These are phyloP conservation scores for Beauveria scarabaeidicola DNA, from an alignment of 2,329 filamentous ascomycete genomes.

Conservation along the genomic window DNA sequence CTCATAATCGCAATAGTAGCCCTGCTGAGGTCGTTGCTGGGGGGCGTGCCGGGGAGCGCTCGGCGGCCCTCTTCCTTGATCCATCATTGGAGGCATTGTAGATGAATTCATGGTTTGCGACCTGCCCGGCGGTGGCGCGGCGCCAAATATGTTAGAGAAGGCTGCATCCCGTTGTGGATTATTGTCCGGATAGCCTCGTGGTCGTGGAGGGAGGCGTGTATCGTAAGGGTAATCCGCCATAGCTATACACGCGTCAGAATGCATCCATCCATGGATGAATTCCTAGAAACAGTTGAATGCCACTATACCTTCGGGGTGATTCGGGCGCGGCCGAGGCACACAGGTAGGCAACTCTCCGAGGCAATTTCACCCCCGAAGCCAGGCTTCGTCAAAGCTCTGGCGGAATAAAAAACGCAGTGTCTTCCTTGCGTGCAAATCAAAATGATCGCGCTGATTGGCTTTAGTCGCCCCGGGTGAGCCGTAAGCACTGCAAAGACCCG, in stretches of 20 bases:
- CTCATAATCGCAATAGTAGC: slow-evolving; percentile 28
- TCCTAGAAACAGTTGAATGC: background rate
- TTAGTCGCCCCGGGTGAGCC: background rate
- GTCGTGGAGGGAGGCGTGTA: slow-evolving; percentile 36
- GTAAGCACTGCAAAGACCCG: background rate
- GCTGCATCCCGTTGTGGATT: slow-evolving; percentile 80
- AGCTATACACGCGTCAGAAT: slow-evolving; percentile 15
- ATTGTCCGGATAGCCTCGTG: slow-evolving; percentile 42
- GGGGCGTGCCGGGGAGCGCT: slow-evolving; percentile 54
- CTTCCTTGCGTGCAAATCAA: background rate
- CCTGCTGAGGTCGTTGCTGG: slow-evolving; percentile 39
- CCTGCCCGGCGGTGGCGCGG: slow-evolving; percentile 73
- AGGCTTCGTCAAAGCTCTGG: background rate
- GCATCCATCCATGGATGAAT: background rate
- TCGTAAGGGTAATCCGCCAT: slow-evolving; percentile 54
- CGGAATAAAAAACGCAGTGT: no score
- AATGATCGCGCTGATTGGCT: background rate
- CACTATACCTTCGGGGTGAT: background rate
- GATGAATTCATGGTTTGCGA: slow-evolving; percentile 93
- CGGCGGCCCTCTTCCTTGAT: slow-evolving; percentile 45
- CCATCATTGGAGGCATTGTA: slow-evolving; percentile 41
- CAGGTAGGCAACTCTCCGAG: background rate
- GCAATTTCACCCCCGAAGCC: background rate
- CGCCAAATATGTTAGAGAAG: slow-evolving; percentile 93
- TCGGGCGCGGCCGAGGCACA: background rate